Evolutionary conservation across 805 yeast species (phyloP).

Genomic region (Barnettozyma vustinii): DNA sequence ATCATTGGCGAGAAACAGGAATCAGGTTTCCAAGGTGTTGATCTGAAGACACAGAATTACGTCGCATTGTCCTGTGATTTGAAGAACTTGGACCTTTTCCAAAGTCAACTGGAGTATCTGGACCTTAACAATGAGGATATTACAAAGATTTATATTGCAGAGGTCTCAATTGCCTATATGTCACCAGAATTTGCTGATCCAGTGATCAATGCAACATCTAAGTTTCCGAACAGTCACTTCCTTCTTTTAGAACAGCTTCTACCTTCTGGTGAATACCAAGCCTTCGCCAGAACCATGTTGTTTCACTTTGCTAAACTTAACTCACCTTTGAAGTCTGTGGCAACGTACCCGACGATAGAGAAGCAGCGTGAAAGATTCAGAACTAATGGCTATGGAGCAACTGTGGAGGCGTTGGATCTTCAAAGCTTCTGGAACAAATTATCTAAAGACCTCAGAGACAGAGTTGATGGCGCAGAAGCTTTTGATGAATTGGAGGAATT

Average conservation of each 20-base stretch:
- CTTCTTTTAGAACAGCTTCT: conserved; percentile 64
- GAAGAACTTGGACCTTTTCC: conserved; percentile 39
- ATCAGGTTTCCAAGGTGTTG: conserved; percentile 20
- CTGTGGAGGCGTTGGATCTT: conserved; percentile 49
- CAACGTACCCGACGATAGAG: conserved; percentile 43
- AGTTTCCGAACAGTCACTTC: conserved; percentile 49
- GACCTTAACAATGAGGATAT: conserved; percentile 24
- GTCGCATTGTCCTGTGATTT: conserved; percentile 64
- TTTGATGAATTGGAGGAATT: conserved; percentile 88
- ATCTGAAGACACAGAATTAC: conserved; percentile 40
- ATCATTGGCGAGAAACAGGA: conserved; percentile 35
- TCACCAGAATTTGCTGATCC: conserved; percentile 57
- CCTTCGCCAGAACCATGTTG: conserved; percentile 73
- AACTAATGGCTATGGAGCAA: conserved; percentile 36
- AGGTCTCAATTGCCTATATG: conserved; percentile 82
- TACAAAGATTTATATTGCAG: conserved; percentile 64
- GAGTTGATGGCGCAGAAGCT: conserved; percentile 49
- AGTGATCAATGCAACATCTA: conserved; percentile 43
- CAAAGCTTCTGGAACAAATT: conserved; percentile 55
- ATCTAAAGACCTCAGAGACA: conserved; percentile 30
- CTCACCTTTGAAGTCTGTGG: conserved; percentile 66
- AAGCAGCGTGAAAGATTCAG: conserved; percentile 48
- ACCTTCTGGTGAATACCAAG: conserved; percentile 57
- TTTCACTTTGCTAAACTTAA: conserved; percentile 60
- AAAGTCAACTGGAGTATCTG: conserved; percentile 16